phyloP scores from a whole-genome alignment of 1,284 basidiomycete species.

The Ceratobasidium papillatum region DNA sequence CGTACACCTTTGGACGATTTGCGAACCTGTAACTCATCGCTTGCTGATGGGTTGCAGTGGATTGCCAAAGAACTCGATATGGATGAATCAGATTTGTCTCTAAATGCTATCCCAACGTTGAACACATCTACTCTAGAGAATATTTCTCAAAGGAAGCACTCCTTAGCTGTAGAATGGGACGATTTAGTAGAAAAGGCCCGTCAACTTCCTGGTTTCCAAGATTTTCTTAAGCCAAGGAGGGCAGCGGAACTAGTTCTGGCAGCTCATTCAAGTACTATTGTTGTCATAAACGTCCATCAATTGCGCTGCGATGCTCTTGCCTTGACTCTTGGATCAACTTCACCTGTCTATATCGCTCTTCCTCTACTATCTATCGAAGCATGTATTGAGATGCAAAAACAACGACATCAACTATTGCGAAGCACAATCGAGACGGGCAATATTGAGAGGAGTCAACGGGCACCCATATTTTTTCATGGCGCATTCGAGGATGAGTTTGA shows the following conservation, averaged over 20 bases:
- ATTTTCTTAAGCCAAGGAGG: neutral
- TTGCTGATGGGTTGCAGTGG: neutral
- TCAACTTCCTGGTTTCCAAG: neutral
- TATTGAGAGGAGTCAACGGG: too few relatives aligned
- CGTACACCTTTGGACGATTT: slow-evolving; percentile 9
- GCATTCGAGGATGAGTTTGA: neutral
- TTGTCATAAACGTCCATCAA: neutral
- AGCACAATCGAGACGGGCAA: neutral
- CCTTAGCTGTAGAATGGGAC: neutral
- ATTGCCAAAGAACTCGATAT: too few relatives aligned
- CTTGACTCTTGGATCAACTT: neutral
- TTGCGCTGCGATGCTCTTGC: neutral
- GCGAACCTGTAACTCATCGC: neutral
- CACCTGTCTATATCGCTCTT: neutral
- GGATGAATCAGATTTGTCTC: too few relatives aligned
- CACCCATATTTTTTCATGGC: neutral
- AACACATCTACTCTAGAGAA: neutral
- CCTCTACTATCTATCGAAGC: neutral
- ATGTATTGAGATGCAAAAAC: neutral
- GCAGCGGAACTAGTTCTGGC: neutral
- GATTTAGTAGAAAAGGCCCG: neutral
- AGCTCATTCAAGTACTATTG: neutral
- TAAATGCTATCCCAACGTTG: neutral
- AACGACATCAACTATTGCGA: neutral
- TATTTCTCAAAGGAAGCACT: neutral